Evolutionary conservation across 1,139 yeast species (phyloP), one percentile per base, ranked within the genome.

Genomic region (Geotrichum bryndzae): DNA sequence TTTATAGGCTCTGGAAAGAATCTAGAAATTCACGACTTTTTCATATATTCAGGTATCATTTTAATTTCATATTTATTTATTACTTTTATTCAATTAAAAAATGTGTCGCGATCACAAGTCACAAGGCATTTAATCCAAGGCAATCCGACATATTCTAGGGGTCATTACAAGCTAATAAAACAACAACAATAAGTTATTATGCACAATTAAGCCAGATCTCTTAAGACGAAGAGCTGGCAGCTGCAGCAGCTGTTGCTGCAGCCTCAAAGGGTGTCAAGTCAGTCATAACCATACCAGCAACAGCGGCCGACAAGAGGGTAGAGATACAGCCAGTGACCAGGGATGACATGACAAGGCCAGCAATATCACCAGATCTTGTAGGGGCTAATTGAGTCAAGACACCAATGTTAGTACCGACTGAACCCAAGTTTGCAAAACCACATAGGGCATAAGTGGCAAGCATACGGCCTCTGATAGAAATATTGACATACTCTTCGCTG

Each of bases 221-320:
- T 27, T 48, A 48, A n/a, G 51, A 25, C n/a, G 33, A 25, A 25
- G 52, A 6, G 8, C 7, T 3, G 18, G 55, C 54, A 22, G 61
- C 59, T n/a, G 58, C 58, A 27, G 61, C 61, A 8, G 51, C 59
- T 23, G 45, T 53, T 46, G 61, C 60, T 25, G 60, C 57, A 8
- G 48, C 62, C 48, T 60, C 58, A 56, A 66, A 66, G 25, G 54
- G 50, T 41, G 57, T 63, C 70, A 82, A 75, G 67, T 83, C 84
- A 64, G 84, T 84, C 71, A 85, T 77, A 50, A 84, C 84, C 88
- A 85, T 85, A 54, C 87, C 87, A 18, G 89, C 88, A 64, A 84
- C 82, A 62, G 86, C 84, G 31, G 89, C 88, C 10, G 86, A 81
- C 60, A 82, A 75, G 64, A 83, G 75, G 5, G 89, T 85, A 35